Base-by-base conservation (phyloP, 352 stramenopile species). In the Globisporangium parvum region DNA sequence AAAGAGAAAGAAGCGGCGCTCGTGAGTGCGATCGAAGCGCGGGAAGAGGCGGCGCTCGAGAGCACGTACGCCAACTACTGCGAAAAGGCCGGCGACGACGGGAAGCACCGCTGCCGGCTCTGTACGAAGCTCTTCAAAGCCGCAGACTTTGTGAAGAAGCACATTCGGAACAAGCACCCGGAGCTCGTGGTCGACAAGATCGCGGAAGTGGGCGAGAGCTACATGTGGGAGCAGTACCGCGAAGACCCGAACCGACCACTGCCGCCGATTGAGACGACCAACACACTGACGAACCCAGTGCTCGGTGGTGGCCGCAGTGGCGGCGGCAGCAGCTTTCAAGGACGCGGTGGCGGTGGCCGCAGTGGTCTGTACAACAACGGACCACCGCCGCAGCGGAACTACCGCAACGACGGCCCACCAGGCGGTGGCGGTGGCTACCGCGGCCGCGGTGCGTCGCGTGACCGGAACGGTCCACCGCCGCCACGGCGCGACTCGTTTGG, bases 81-180 rank as follows among this genome's bases (percentile, higher is more conserved):
- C 15, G 85, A 93, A 58, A 91, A 91, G 54, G 82, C 80, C 15
- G 85, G 77, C 37, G 85, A 91, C 47, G 81, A 92, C 47, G 80
- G 80, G 23, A 92, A 94, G 61, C 78, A 92, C 61, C 73, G 82
- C 45, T 91, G 82, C 56, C 77, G 83, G 2, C 58, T 94, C n/a
- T 95, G 85, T 52, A 89, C 78, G 3, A 95, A 95, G 60, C 65
- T 95, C 9, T 95, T 95, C 63, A 95, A 95, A 63, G 82, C 80
- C 4, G 70, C 90, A 40, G 80, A 92, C 50, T 95, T 93, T 59
- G 80, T 95, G 15, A 91, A 93, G 62, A 95, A 95, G 58, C 85
- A 95, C 66, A 89, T 93, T 56, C 78, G 79, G 21, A 95, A 95
- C 71, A 91, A 92, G 57, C 85, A 95, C 60, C 77, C 77, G 5